A percentile compares a stretch with the other conserved stretches of the same genome.
phyloP scores from a whole-genome alignment of 345 rosid species.

The Angophora floribunda region DNA sequence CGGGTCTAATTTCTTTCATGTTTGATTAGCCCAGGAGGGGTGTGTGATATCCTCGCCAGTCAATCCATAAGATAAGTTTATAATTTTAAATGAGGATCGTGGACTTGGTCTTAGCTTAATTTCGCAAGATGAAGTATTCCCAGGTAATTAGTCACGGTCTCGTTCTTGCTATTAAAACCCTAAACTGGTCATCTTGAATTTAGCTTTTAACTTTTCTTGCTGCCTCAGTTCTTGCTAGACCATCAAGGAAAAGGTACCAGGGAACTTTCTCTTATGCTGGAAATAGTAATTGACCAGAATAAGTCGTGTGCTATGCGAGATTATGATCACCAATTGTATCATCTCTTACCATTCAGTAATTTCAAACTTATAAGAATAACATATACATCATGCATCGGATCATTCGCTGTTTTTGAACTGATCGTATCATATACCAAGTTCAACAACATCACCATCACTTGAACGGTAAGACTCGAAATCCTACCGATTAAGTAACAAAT shows the following conservation, averaged over 20 bases:
- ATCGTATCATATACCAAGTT: background rate
- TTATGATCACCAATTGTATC: background rate
- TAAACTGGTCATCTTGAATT: background rate
- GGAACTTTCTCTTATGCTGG: background rate
- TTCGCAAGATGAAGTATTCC: background rate
- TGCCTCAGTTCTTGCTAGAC: background rate
- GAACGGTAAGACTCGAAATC: no score
- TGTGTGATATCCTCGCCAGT: background rate
- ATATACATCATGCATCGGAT: background rate
- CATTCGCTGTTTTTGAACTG: background rate
- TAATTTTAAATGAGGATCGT: background rate
- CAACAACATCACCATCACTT: no score
- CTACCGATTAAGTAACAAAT: no score
- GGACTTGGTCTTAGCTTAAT: background rate
- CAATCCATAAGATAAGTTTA: background rate
- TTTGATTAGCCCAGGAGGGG: background rate
- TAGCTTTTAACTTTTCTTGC: background rate
- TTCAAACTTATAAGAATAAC: no score
- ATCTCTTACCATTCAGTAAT: background rate
- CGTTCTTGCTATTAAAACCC: background rate
- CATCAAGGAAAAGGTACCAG: background rate
- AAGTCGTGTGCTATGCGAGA: background rate
- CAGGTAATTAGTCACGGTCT: background rate
- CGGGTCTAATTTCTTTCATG: background rate
- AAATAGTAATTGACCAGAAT: background rate